phyloP scores from a whole-genome alignment of 1,139 yeast genomes.

The Candida albicans region DNA sequence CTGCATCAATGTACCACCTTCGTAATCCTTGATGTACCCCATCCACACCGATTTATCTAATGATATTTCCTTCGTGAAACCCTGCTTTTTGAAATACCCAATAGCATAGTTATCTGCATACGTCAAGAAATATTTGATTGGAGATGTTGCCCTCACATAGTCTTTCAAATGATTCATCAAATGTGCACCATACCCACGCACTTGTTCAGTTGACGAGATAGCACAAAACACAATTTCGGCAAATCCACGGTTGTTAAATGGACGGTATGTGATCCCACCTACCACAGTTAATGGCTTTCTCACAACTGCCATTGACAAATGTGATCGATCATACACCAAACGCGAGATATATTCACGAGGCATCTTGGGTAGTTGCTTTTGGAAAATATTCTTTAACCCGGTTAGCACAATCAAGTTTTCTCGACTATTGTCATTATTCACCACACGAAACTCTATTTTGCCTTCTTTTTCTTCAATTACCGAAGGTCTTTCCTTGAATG shows the following conservation, averaged over 20 bases:
- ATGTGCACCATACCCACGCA: constrained; percentile 97
- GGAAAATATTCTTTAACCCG: constrained; percentile 93
- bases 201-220: constrained; percentile 95
- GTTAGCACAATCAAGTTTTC: constrained; percentile 91
- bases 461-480: constrained; percentile 92
- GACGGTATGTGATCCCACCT: constrained; percentile 96
- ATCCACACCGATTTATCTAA: constrained; percentile 88
- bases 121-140: constrained; percentile 83
- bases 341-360: constrained; percentile 96
- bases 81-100: constrained; percentile 97
- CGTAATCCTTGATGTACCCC: constrained; percentile 98
- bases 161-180: constrained; percentile 96
- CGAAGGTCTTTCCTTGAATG: constrained; percentile 89
- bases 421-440: constrained; percentile 85
- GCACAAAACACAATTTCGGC: constrained; percentile 99
- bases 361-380: constrained; percentile 97
- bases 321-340: constrained; percentile 90
- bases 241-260: constrained; percentile 84
- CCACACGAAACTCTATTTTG: constrained; percentile 90
- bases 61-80: constrained; percentile 92
- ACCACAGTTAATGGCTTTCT: constrained; percentile 92
- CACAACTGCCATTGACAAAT: constrained; percentile 93
- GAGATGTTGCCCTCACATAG: constrained; percentile 87
- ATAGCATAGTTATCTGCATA: constrained; percentile 99
- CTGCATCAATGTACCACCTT: constrained; percentile 98